Evolutionary conservation across 2,329 filamentous ascomycete genomes (phyloP).

Genomic region (Diplocarpon mali): DNA sequence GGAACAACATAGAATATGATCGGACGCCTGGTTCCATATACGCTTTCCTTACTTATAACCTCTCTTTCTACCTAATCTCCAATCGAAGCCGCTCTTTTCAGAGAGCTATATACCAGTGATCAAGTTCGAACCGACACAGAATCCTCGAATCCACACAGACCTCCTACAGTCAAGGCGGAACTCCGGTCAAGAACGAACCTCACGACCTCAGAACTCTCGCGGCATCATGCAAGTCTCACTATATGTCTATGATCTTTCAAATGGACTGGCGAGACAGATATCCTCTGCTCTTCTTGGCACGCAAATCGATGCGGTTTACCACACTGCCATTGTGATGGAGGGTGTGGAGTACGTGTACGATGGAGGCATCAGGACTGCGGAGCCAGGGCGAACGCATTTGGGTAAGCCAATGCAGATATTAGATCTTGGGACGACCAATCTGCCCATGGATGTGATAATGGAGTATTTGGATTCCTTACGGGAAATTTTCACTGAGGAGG

Average conservation of each 20-base stretch:
- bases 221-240: conserved; percentile 60
- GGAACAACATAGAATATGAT: too few species aligned
- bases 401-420: conserved; percentile 71
- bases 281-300: conserved; percentile 45
- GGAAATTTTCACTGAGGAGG: conserved; percentile 71
- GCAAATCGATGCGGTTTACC: conserved; percentile 86
- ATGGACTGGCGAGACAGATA: conserved; percentile 40
- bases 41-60: too few species aligned
- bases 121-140: too few species aligned
- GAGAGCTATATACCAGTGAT: too few species aligned
- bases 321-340: conserved; percentile 78
- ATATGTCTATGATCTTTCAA: conserved; percentile 69
- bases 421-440: conserved; percentile 61
- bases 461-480: conserved; percentile 82
- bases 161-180: too few species aligned
- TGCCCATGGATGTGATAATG: conserved; percentile 70
- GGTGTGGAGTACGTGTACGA: conserved; percentile 89
- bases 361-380: conserved; percentile 71
- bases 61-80: too few species aligned
- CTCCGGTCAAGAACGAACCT: background rate
- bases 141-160: too few species aligned
- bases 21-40: too few species aligned
- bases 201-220: background rate
- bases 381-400: conserved; percentile 75
- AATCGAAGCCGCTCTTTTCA: too few species aligned